A percentile compares a stretch with the other conserved stretches of the same genome.
Conservation (phyloP, 495 filamentous ascomycete genomes). For the Podospora comata region DNA sequence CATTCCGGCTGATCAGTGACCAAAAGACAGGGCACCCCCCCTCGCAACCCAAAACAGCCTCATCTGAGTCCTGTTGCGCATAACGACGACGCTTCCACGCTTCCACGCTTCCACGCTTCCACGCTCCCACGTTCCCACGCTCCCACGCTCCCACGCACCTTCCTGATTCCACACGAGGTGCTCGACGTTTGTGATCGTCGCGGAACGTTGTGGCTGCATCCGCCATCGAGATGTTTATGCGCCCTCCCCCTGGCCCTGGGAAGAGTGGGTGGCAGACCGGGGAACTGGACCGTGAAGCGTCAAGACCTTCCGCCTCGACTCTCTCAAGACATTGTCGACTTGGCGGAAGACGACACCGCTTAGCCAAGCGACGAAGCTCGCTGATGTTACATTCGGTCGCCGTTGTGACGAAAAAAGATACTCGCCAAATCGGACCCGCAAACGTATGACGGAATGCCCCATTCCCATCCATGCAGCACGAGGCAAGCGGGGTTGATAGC, state of each 20-base stretch:
- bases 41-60: slow-evolving; percentile 7
- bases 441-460: neutral
- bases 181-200: slow-evolving; percentile 8
- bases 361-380: neutral
- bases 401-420: slow-evolving; percentile 8
- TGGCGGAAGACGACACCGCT: slow-evolving; percentile 9
- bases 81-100: neutral
- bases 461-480: slow-evolving; percentile 3
- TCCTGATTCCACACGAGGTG: neutral
- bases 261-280: neutral
- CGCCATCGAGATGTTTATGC: neutral
- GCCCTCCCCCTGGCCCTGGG: neutral
- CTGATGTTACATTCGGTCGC: slow-evolving; percentile 10
- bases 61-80: slow-evolving; percentile 4
- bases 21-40: neutral
- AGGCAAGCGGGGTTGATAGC: neutral
- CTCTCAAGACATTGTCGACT: neutral
- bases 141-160: slow-evolving; percentile 1
- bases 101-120: neutral
- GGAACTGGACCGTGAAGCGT: slow-evolving; percentile 7
- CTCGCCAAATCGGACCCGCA: neutral
- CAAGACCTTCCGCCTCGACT: neutral
- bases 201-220: slow-evolving; percentile 1
- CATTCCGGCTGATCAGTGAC: slow-evolving; percentile 3
- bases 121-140: neutral